A percentile compares a stretch with the other conserved stretches of the same genome.
Conservation (phyloP, 2,329 filamentous ascomycete species). For the Colletotrichum higginsianum region DNA sequence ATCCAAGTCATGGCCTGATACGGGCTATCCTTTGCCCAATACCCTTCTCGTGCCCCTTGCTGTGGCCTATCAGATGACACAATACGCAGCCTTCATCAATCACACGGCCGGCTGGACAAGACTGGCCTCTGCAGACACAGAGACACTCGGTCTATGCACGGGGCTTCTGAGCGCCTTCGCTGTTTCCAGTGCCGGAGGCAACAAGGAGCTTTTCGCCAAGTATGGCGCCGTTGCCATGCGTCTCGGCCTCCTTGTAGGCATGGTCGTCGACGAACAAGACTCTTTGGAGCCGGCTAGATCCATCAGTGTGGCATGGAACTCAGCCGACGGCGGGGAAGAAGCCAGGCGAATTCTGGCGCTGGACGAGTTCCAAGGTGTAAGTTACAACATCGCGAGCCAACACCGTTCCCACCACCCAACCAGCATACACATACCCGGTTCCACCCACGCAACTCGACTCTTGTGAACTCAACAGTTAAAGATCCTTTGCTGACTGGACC, state of each 20-base stretch:
- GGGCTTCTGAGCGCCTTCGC: constrained; percentile 56
- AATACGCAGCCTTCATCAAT: not conserved
- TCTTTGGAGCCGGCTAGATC: constrained; percentile 1
- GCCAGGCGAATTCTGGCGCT: constrained; percentile 41
- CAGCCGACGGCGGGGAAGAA: constrained; percentile 32
- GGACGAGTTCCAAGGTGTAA: constrained; percentile 27
- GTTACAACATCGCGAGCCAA: not conserved
- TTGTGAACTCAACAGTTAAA: not conserved
- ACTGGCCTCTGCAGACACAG: constrained; percentile 7
- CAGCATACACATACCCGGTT: not conserved
- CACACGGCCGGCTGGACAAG: not conserved
- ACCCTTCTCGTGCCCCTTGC: not conserved
- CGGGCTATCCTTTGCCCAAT: not conserved
- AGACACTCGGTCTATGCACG: constrained; percentile 54
- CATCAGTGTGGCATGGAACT: constrained; percentile 3
- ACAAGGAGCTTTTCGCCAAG: constrained; percentile 47
- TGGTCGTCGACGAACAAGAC: constrained; percentile 55
- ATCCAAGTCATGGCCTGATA: not conserved
- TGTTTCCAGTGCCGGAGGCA: constrained; percentile 49
- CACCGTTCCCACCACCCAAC: not conserved
- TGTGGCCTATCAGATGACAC: not conserved
- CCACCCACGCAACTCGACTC: not conserved
- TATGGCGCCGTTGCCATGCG: constrained; percentile 57
- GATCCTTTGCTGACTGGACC: not conserved
- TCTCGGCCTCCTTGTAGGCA: constrained; percentile 55